Evolutionary conservation across 768 basidiomycete genomes (phyloP), one percentile per base, ranked within the genome.

Genomic region (Polyporus arcularius): DNA sequence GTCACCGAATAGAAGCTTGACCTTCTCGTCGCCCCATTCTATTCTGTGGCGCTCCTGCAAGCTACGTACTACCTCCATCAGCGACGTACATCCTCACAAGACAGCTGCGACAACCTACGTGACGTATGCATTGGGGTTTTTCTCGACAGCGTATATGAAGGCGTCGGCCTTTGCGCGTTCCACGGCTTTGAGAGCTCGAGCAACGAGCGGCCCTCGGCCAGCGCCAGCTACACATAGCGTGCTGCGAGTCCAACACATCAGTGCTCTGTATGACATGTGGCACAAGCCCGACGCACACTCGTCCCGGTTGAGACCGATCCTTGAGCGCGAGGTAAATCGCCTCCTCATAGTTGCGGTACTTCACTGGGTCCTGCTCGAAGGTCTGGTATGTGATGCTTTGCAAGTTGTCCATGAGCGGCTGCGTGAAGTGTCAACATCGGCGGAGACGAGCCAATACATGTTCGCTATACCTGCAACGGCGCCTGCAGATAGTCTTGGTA

Each of bases 321-420:
- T 80, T 67, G 68, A 99, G 77, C 15, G 95, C 95, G 55, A 80
- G 79, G 67, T 82, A 92, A 65, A 96, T 85, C 4, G 95, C 95
- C 82, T 96, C 92, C 77, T 99, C 97, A 72, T 99, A 99, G 68
- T 93, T 88, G 57, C 82, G 75, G 72, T 99, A 99, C 74, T 99
- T 99, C 61, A 98, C 88, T 3, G 97, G 96, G 77, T 98, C 97
- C 72, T 94, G 86, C 70, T 99, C 97, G 69, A 99, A 99, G 2
- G 93, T 94, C 71, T 98, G 94, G 74, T 99, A 99, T 11, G 95
- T 98, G 65, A 89, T 84, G 67, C 94, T 96, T 70, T 92, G 93
- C 57, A 99, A 76, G 75, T 99, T 96, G 70, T 99, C 96, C 95
- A 96, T 96, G 68, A 99, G 74, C 26, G 97, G 97, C 91, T 96